Base-by-base conservation (phyloP, 805 yeast genomes). In the Ogataea siamensis region DNA sequence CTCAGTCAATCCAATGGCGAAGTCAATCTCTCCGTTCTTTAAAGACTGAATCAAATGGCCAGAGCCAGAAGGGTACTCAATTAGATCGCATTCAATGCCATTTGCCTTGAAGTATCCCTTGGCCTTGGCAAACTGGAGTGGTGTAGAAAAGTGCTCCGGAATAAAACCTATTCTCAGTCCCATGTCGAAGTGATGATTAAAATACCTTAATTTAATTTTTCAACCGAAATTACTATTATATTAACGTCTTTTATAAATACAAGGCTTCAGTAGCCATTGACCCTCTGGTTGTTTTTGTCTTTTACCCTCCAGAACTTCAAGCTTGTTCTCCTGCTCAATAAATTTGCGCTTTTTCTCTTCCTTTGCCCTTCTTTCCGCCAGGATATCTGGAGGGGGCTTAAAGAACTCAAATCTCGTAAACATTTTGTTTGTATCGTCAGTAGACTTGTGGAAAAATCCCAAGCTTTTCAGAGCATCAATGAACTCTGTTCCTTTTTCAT, bases 131-230 rank as follows among this genome's bases (percentile, higher is more conserved):
- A 87, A 76, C 44, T 78, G 78, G 47, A 88, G 66, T 4, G 96
- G 96, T 0, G 96, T 84, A 26, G 93, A 80, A 54, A 87, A 89
- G 57, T 89, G 97, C 61, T 88, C 96, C 2, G 96, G 96, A 36
- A 88, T 79, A 63, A 76, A 84, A 2, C 96, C 97, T 19, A 88
- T 83, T 53, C 60, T 76, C 20, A 79, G 48, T 26, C 35, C 39
- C 41, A 36, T 50, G 32, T n/a, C n/a, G n/a, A n/a, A n/a, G n/a
- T n/a, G n/a, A n/a, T n/a, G n/a, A 22, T 10, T 22, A 22, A 22
- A 22, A 4, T 22, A 22, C 25, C n/a, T n/a, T n/a, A n/a, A n/a
- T n/a, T n/a, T n/a, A n/a, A n/a, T n/a, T n/a, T n/a, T n/a, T n/a
- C n/a, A n/a, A n/a, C n/a, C n/a, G n/a, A n/a, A n/a, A n/a, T n/a